A percentile compares a stretch with the other conserved stretches of the same genome.
Conservation (phyloP, 352 stramenopile genomes). For the Phytophthora syringae region DNA sequence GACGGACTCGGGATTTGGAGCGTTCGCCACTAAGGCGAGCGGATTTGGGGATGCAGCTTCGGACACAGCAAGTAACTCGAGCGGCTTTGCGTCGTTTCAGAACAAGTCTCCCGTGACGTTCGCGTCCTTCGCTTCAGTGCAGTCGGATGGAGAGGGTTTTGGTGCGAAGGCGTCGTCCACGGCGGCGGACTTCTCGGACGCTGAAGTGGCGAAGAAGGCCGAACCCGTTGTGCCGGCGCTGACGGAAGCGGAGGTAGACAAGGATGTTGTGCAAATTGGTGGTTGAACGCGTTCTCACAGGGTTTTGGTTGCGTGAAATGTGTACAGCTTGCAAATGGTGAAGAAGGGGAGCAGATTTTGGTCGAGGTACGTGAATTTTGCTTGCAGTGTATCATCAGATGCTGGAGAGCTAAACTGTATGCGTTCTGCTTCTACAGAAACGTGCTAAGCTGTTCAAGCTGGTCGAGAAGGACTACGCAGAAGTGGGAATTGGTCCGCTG, state of each 20-base stretch:
- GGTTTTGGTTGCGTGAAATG: constrained; percentile 4
- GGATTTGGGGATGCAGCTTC: constrained; percentile 31
- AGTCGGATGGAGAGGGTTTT: constrained; percentile 48
- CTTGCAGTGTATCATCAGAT: neutral
- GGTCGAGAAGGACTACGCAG: constrained; percentile 72
- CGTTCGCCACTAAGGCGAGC: constrained; percentile 20
- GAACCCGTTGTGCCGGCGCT: constrained; percentile 61
- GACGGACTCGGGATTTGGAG: constrained; percentile 8
- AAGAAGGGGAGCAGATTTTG: constrained; percentile 75
- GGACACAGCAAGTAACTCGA: constrained; percentile 20
- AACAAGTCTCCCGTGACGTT: constrained; percentile 51
- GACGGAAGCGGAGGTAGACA: constrained; percentile 68
- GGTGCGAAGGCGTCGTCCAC: constrained; percentile 41
- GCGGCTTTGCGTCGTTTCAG: constrained; percentile 70
- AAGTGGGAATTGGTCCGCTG: constrained; percentile 80
- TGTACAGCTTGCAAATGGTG: constrained; percentile 66
- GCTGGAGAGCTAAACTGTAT: neutral
- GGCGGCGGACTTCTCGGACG: constrained; percentile 51
- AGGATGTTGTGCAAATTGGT: neutral
- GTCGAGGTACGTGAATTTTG: constrained; percentile 53
- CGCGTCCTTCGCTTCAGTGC: constrained; percentile 56
- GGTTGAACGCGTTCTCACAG: constrained; percentile 5
- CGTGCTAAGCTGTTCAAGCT: constrained; percentile 84
- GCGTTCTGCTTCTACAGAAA: constrained; percentile 44
- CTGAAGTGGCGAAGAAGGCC: constrained; percentile 57